These are phyloP conservation scores for Sporisorium scitamineum DNA, from an alignment of 1,284 basidiomycete species.

Conservation along the genomic window DNA sequence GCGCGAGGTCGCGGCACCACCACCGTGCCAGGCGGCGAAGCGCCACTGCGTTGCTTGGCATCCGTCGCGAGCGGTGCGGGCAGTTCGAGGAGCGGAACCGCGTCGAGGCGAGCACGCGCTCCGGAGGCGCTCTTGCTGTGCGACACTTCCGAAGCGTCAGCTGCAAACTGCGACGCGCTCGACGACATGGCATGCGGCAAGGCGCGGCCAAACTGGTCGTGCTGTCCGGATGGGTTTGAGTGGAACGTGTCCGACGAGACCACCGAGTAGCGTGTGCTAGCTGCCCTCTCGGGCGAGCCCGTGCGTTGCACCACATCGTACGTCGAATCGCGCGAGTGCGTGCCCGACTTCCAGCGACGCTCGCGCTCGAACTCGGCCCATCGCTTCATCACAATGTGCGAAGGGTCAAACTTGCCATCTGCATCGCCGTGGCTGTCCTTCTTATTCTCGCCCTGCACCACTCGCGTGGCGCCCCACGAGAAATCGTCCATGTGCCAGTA, in stretches of 20 bases:
- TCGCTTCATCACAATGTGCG: slow-evolving; percentile 97
- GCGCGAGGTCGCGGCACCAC: slow-evolving; percentile 53
- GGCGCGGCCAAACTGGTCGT: slow-evolving; percentile 50
- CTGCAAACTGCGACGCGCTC: slow-evolving; percentile 29
- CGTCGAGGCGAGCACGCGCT: slow-evolving; percentile 59
- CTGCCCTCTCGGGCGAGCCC: slow-evolving; percentile 61
- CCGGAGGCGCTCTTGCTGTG: slow-evolving; percentile 56
- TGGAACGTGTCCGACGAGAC: slow-evolving; percentile 60
- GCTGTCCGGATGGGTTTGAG: slow-evolving; percentile 53
- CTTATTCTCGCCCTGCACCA: slow-evolving; percentile 68
- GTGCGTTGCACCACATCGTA: slow-evolving; percentile 72
- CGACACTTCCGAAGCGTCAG: slow-evolving; percentile 47
- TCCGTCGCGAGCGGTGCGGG: slow-evolving; percentile 67
- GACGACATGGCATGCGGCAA: slow-evolving; percentile 36
- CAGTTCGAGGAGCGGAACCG: slow-evolving; percentile 67
- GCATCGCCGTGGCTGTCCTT: slow-evolving; percentile 63
- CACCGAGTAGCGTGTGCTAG: slow-evolving; percentile 59
- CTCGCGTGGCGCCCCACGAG: slow-evolving; percentile 70
- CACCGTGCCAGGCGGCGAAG: slow-evolving; percentile 42
- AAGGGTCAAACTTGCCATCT: slow-evolving; percentile 92
- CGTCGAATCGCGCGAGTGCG: slow-evolving; percentile 82
- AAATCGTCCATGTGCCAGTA: slow-evolving; percentile 71
- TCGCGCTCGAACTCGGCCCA: slow-evolving; percentile 99
- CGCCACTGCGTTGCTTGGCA: slow-evolving; percentile 46
- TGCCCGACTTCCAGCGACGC: slow-evolving; percentile 88